Evolutionary conservation across 805 yeast species (phyloP).

Genomic region (Lipomyces orientalis): DNA sequence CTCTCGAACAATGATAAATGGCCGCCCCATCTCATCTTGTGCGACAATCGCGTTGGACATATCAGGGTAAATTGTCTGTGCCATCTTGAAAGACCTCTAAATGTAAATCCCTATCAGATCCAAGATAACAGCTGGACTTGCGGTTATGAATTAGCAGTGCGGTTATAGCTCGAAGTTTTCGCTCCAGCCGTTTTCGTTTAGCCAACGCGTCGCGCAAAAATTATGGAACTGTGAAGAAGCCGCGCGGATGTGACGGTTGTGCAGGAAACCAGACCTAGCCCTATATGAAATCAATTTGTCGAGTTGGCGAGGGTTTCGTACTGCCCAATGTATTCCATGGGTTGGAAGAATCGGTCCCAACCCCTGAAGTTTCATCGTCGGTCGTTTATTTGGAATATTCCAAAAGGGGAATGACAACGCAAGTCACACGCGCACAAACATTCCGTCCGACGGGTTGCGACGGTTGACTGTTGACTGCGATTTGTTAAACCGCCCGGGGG

Average conservation of each 20-base stretch:
- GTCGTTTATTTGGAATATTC: neutral
- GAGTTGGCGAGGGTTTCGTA: neutral
- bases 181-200: neutral
- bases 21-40: conserved; percentile 99
- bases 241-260: conserved; percentile 1
- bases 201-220: conserved; percentile 10
- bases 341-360: neutral
- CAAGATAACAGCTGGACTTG: neutral
- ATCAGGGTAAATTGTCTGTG: conserved; percentile 60
- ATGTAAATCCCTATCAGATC: neutral
- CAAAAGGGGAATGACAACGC: neutral
- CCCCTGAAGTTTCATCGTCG: neutral
- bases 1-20: conserved; percentile 95
- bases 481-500: conserved; percentile 1
- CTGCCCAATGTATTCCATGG: neutral
- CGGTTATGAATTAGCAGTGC: neutral
- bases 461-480: neutral
- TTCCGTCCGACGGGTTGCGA: neutral
- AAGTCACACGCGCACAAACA: neutral
- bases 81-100: conserved; percentile 47
- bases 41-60: conserved; percentile 98
- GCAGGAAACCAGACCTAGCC: neutral
- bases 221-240: neutral
- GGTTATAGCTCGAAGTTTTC: neutral
- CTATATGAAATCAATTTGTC: too few relatives aligned